Evolutionary conservation across 495 filamentous ascomycete genomes (phyloP).

Genomic region (Penicillium coprophilum): DNA sequence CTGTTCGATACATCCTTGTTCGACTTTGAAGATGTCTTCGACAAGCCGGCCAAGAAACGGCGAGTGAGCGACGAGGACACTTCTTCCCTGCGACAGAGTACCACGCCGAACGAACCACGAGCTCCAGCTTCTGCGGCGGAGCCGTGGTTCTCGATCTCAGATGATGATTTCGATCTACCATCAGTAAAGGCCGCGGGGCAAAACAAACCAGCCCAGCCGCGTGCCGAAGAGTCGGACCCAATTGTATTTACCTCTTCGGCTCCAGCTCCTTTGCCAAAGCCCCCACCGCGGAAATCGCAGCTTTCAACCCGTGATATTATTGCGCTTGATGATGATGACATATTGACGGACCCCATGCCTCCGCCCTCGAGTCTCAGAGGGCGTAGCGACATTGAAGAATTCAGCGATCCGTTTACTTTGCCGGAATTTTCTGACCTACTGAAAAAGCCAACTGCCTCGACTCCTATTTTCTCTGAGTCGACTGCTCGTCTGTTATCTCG

Average conservation of each 20-base stretch:
- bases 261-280: slow-evolving; percentile 23
- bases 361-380: not conserved
- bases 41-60: slow-evolving; percentile 43
- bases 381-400: slow-evolving; percentile 39
- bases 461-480: slow-evolving; percentile 32
- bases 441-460: slow-evolving; percentile 12
- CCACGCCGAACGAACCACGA: slow-evolving; percentile 2
- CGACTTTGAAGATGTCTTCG: slow-evolving; percentile 33
- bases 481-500: slow-evolving; percentile 46
- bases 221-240: slow-evolving; percentile 48
- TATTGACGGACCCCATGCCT: slow-evolving; percentile 14
- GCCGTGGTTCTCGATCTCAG: slow-evolving; percentile 37
- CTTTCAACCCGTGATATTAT: slow-evolving; percentile 27
- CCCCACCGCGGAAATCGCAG: slow-evolving; percentile 5
- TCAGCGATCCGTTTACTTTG: slow-evolving; percentile 36
- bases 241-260: slow-evolving; percentile 55
- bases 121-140: slow-evolving; percentile 9
- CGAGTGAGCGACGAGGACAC: slow-evolving; percentile 34
- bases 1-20: slow-evolving; percentile 47
- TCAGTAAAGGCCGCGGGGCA: slow-evolving; percentile 21
- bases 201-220: slow-evolving; percentile 14
- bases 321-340: slow-evolving; percentile 38
- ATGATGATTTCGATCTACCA: slow-evolving; percentile 33
- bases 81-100: slow-evolving; percentile 6
- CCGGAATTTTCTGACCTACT: slow-evolving; percentile 37